Evolutionary conservation across 2,329 filamentous ascomycete genomes (phyloP).

Genomic region (Cryphonectria japonica): DNA sequence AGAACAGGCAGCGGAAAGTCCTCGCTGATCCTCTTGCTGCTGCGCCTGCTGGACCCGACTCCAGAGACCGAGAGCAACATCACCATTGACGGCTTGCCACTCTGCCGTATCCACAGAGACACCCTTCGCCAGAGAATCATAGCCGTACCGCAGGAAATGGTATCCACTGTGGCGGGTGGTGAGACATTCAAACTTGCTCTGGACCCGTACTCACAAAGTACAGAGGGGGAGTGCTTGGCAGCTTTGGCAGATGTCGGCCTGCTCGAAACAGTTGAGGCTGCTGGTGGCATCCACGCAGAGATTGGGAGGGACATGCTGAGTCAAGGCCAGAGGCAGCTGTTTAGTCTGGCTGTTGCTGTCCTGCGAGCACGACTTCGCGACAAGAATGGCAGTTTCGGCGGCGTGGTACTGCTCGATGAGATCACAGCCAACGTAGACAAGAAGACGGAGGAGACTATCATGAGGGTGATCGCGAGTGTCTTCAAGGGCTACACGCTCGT

Average conservation of each 20-base stretch:
- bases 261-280: slow-evolving; percentile 37
- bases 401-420: slow-evolving; percentile 28
- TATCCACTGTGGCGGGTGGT: slow-evolving; percentile 53
- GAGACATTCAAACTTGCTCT: slow-evolving; percentile 48
- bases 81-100: slow-evolving; percentile 47
- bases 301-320: slow-evolving; percentile 55
- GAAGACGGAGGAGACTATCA: slow-evolving; percentile 23
- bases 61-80: slow-evolving; percentile 37
- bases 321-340: slow-evolving; percentile 56
- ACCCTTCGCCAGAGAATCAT: slow-evolving; percentile 52
- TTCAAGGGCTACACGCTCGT: slow-evolving; percentile 26
- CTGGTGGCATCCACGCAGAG: slow-evolving; percentile 40
- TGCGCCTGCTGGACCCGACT: slow-evolving; percentile 47
- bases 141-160: slow-evolving; percentile 57
- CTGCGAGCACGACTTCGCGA: slow-evolving; percentile 36
- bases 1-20: slow-evolving; percentile 51
- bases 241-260: slow-evolving; percentile 44
- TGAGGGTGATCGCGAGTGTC: slow-evolving; percentile 28
- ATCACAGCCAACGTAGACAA: slow-evolving; percentile 25
- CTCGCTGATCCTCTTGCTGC: slow-evolving; percentile 44
- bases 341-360: slow-evolving; percentile 56
- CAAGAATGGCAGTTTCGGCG: slow-evolving; percentile 4
- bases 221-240: slow-evolving; percentile 39
- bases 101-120: slow-evolving; percentile 44
- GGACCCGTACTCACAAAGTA: slow-evolving; percentile 43